These are phyloP conservation scores for Pedinophyceae sp. DNA, from an alignment of 139 green algal species.

Conservation along the genomic window DNA sequence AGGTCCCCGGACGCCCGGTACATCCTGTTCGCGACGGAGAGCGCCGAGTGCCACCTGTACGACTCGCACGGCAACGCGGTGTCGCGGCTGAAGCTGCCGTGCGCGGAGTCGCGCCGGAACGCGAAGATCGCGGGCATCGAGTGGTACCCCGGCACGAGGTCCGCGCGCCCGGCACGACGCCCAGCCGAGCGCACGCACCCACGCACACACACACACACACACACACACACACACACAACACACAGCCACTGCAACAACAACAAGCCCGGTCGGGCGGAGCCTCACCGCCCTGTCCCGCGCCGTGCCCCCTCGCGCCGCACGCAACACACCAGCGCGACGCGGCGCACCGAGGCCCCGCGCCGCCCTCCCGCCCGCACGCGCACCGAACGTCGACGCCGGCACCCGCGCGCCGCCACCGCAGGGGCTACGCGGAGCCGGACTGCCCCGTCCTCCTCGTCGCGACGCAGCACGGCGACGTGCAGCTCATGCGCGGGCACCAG, in stretches of 20 bases:
- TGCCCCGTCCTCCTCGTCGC: conserved; percentile 43
- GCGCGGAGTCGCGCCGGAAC: neutral
- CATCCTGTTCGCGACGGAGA: conserved; percentile 35
- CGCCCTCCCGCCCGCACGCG: too few species aligned
- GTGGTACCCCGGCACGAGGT: conserved; percentile 59
- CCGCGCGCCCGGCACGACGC: neutral
- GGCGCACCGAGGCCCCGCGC: too few species aligned
- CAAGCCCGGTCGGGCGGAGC: too few species aligned
- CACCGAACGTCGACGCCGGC: too few species aligned
- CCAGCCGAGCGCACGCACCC: too few species aligned
- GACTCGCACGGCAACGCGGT: conserved; percentile 57
- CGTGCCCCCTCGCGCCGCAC: too few species aligned
- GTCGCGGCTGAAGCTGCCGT: conserved; percentile 26
- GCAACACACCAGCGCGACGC: too few species aligned
- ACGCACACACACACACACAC: too few species aligned
- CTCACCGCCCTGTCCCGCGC: too few species aligned
- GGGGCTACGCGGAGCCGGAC: conserved; percentile 40
- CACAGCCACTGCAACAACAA: too few species aligned
- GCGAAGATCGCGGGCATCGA: conserved; percentile 42
- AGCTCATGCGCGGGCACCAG: conserved; percentile 50
- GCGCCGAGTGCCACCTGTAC: conserved; percentile 53
- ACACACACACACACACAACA: too few species aligned
- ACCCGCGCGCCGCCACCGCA: too few species aligned
- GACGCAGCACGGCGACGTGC: conserved; percentile 52
- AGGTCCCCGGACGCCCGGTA: conserved; percentile 49